phyloP scores from a whole-genome alignment of 257 asterid genomes.

The Scutellaria baicalensis region DNA sequence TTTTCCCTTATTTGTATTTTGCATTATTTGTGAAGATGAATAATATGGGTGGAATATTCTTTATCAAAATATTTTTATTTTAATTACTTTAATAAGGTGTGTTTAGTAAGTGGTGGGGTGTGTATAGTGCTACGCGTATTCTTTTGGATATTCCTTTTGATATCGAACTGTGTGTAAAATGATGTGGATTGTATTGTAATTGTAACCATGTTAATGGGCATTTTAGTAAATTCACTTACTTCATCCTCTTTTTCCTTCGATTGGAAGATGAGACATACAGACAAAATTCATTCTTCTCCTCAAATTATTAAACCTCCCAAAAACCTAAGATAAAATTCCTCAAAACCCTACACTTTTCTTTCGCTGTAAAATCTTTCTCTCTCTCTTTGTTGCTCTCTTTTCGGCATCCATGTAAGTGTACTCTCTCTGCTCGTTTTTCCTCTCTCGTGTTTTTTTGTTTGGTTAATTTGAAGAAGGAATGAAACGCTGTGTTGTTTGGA shows the following conservation, averaged over 20 bases:
- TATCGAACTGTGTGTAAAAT: neutral
- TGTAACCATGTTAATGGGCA: neutral
- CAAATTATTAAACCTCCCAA: neutral
- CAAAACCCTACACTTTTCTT: constrained; percentile 18
- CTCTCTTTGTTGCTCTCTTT: neutral
- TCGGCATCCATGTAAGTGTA: constrained; percentile 11
- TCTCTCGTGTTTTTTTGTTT: neutral
- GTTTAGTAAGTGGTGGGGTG: too few relatives aligned
- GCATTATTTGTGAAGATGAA: too few relatives aligned
- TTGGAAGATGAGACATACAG: neutral
- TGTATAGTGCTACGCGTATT: too few relatives aligned
- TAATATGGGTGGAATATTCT: too few relatives aligned
- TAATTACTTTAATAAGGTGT: too few relatives aligned
- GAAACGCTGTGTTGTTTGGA: neutral
- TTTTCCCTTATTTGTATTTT: too few relatives aligned
- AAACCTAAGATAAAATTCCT: constrained; percentile 10
- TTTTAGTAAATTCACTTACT: neutral
- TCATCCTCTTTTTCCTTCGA: neutral
- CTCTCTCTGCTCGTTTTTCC: neutral
- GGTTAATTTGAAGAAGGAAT: neutral
- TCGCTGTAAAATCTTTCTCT: neutral
- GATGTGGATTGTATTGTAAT: neutral
- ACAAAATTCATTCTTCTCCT: neutral
- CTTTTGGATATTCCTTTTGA: too few relatives aligned
- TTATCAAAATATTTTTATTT: too few relatives aligned